Percentiles rank a stretch among this genome's conserved stretches.
phyloP scores from a whole-genome alignment of 2,329 filamentous ascomycete species.

The Fusarium avenaceum region DNA sequence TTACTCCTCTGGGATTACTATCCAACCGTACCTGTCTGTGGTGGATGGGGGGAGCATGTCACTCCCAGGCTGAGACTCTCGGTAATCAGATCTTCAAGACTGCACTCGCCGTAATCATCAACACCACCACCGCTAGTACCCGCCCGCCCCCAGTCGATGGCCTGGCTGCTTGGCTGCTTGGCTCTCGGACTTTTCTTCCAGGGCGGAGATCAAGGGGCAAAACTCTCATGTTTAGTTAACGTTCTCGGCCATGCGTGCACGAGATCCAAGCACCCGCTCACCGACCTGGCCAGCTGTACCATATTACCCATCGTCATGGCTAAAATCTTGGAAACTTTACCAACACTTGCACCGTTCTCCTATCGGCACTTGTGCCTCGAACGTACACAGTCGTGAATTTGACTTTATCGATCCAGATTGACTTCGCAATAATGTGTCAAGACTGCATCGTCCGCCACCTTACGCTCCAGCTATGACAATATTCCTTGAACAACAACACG shows the following conservation, averaged over 20 bases:
- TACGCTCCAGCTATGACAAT: constrained; percentile 8
- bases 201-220: constrained; percentile 35
- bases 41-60: neutral
- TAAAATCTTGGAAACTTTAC: neutral
- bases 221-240: constrained; percentile 22
- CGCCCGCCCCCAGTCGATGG: constrained; percentile 12
- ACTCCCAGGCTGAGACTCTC: constrained; percentile 15
- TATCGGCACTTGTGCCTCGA: constrained; percentile 9
- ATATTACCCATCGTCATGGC: constrained; percentile 5
- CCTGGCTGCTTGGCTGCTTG: neutral
- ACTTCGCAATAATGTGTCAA: constrained; percentile 38
- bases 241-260: constrained; percentile 19
- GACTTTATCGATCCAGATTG: constrained; percentile 20
- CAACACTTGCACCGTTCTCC: neutral
- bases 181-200: constrained; percentile 23
- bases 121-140: constrained; percentile 29
- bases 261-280: constrained; percentile 9
- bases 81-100: constrained; percentile 33
- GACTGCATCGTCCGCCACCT: constrained; percentile 41
- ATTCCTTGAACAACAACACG: constrained; percentile 16
- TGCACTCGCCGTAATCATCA: constrained; percentile 2
- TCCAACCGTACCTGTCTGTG: neutral
- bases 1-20: neutral
- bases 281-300: constrained; percentile 5
- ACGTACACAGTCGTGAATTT: constrained; percentile 6